Evolutionary conservation across 1,284 basidiomycete species (phyloP).

Genomic region (Prillingera fragicola): DNA sequence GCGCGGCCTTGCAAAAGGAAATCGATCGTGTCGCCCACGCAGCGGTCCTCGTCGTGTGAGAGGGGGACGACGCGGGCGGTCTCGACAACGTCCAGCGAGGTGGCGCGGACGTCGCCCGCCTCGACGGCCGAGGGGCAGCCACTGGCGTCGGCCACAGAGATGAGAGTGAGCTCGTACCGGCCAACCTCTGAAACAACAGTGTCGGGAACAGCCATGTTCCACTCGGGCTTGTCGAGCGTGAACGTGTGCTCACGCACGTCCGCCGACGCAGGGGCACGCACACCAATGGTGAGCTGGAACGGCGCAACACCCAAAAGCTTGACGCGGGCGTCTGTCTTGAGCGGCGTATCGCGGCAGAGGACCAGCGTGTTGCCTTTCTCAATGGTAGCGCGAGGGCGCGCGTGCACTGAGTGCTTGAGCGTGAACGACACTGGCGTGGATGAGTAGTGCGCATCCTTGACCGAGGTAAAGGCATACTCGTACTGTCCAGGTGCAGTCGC

Average conservation of each 20-base stretch:
- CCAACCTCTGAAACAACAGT: constrained; percentile 72
- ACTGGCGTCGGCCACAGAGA: constrained; percentile 68
- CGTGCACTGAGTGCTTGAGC: constrained; percentile 78
- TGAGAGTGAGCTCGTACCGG: constrained; percentile 70
- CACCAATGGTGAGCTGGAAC: constrained; percentile 69
- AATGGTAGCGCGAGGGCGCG: constrained; percentile 72
- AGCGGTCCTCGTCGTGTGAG: constrained; percentile 71
- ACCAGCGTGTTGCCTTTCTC: constrained; percentile 60
- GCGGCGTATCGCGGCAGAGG: constrained; percentile 62
- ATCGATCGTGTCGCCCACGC: constrained; percentile 82
- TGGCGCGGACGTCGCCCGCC: constrained; percentile 58
- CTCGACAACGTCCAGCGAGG: constrained; percentile 86
- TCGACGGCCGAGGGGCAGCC: constrained; percentile 67
- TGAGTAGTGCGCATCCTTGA: constrained; percentile 77
- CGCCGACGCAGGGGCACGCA: constrained; percentile 67
- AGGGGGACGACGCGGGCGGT: constrained; percentile 86
- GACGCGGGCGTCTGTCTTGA: constrained; percentile 57
- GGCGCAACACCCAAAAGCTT: constrained; percentile 76
- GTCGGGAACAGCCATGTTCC: constrained; percentile 68
- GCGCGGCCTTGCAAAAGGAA: constrained; percentile 91
- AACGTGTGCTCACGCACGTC: constrained; percentile 59
- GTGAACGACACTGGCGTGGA: constrained; percentile 49
- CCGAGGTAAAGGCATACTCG: constrained; percentile 79
- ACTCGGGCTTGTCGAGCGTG: constrained; percentile 57
- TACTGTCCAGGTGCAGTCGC: constrained; percentile 73